Conservation (phyloP, 2,329 filamentous ascomycete genomes). For the Mycogone perniciosa region DNA sequence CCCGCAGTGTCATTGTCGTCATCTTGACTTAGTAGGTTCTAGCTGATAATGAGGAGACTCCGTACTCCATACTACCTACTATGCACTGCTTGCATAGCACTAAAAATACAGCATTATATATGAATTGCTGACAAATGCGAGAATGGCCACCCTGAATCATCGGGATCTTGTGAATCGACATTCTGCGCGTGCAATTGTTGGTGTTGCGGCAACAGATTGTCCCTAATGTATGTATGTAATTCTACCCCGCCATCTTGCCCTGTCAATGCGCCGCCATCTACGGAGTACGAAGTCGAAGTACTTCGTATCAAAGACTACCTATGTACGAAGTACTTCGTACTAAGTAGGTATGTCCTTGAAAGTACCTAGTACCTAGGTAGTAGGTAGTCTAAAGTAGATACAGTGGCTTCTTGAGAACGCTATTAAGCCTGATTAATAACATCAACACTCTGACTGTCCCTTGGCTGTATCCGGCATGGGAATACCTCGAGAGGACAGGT, state of each 20-base stretch:
- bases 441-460: conserved; percentile 16
- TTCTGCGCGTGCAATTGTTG: too few relatives aligned
- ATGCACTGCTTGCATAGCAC: neutral
- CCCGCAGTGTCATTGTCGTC: conserved; percentile 12
- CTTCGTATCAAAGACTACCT: too few relatives aligned
- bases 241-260: too few relatives aligned
- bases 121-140: conserved; percentile 8
- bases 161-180: neutral
- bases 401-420: too few relatives aligned
- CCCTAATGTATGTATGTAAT: too few relatives aligned
- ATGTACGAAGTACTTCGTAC: too few relatives aligned
- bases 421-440: conserved; percentile 1
- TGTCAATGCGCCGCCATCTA: too few relatives aligned
- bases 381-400: too few relatives aligned
- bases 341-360: too few relatives aligned
- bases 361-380: too few relatives aligned
- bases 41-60: neutral
- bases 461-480: conserved; percentile 19
- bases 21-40: conserved; percentile 10
- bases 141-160: neutral
- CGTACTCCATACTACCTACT: neutral
- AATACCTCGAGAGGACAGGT: conserved; percentile 23
- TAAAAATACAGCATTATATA: neutral
- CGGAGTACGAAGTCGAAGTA: too few relatives aligned
- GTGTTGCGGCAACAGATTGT: too few relatives aligned